phyloP scores from a whole-genome alignment of 208 protist genomes.

The Angomonas ambiguus region DNA sequence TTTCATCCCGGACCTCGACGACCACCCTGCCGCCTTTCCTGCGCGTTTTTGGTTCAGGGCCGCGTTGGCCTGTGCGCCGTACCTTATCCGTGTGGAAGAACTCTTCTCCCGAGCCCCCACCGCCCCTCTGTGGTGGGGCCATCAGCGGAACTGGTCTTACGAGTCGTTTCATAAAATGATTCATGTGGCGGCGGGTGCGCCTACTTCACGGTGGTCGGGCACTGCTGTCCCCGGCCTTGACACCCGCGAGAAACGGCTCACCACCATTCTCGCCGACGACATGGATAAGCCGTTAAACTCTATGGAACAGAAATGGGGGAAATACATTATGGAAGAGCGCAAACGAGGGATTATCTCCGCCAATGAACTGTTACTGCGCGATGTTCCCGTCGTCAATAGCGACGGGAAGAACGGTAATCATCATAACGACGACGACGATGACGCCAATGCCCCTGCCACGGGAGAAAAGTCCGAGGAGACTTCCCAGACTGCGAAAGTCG shows the following conservation, averaged over 20 bases:
- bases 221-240: conserved; percentile 10
- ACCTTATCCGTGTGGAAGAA: conserved; percentile 65
- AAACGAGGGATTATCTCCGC: neutral
- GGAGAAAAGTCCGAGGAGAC: neutral
- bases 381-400: neutral
- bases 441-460: neutral
- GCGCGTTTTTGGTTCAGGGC: conserved; percentile 83
- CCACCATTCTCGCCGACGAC: conserved; percentile 69
- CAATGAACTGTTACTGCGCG: neutral
- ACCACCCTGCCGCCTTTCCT: conserved; percentile 75
- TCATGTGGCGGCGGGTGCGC: conserved; percentile 19
- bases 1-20: conserved; percentile 73
- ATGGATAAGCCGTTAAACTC: conserved; percentile 62
- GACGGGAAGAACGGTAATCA: neutral
- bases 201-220: conserved; percentile 6
- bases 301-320: conserved; percentile 63
- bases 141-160: conserved; percentile 75
- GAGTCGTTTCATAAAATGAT: conserved; percentile 57
- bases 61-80: conserved; percentile 64
- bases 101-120: conserved; percentile 69
- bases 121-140: conserved; percentile 70
- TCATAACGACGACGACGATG: neutral
- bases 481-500: neutral
- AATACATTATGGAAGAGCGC: neutral
- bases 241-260: conserved; percentile 13